Base-by-base conservation (phyloP, 1,284 basidiomycete species). In the Amylostereum areolatum region DNA sequence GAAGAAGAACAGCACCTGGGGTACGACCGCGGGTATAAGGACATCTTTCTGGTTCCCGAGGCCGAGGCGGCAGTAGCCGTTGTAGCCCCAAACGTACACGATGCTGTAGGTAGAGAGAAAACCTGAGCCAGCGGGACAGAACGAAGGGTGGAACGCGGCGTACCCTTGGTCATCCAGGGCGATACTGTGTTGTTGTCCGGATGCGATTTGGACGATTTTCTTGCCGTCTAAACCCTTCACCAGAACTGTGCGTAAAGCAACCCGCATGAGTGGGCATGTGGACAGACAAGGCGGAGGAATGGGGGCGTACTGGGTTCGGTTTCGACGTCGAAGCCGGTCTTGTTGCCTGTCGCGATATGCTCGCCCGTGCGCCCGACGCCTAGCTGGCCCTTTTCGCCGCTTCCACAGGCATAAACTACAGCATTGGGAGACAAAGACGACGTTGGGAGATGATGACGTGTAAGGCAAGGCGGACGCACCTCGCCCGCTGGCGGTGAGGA, bases 361-460 rank as follows among this genome's bases (percentile, higher is more conserved):
- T 95, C 92, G 18, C 93, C 92, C 0, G 92, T 93, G 50, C 81
- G 80, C 11, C 94, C 94, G 59, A 93, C 95, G 1, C 93, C 95
- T 0, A 97, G 74, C 58, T 97, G 92, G 2, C 95, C 95, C 56
- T 91, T 85, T 66, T 97, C 92, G n/a, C 84, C 89, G 48, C 89
- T 93, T 33, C 95, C 95, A 55, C 92, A 85, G 0, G 92, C 79
- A 62, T 89, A 97, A 2, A 97, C 90, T 84, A 55, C 30, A 51
- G 18, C 18, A 18, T 18, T 18, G 18, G 18, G 18, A 47, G 34
- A 30, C 24, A 43, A 5, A 45, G 27, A 39, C 12, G 43, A 40
- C 34, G 46, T 27, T 49, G 28, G 44, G 51, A 33, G 33, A 11
- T 35, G 45, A 42, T 4, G n/a, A 49, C 39, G 46, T 27, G 6